Conservation (phyloP, 306 rosid species). For the Medicago ruthenica region DNA sequence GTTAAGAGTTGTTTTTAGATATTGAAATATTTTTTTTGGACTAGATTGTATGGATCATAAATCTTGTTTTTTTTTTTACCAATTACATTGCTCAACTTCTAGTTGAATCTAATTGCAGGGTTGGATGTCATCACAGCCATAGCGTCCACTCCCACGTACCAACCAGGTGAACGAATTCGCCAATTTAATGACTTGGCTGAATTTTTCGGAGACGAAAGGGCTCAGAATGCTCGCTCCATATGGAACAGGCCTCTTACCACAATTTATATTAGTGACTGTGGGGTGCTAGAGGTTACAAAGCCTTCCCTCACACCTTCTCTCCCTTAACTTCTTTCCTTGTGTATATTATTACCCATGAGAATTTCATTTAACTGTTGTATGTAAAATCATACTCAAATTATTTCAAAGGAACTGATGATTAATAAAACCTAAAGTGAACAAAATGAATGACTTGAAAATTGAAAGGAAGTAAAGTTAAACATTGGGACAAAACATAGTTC, state of each 20-base stretch:
- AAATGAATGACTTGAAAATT: conserved; percentile 12
- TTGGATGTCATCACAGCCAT: conserved; percentile 84
- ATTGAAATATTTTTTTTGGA: conserved; percentile 6
- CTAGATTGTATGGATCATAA: not conserved
- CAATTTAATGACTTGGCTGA: conserved; percentile 87
- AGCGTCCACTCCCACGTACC: conserved; percentile 82
- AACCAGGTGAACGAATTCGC: conserved; percentile 77
- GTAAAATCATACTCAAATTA: conserved; percentile 44
- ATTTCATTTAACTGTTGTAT: conserved; percentile 41
- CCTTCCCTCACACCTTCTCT: conserved; percentile 84
- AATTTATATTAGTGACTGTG: conserved; percentile 85
- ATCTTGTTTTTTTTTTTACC: not conserved
- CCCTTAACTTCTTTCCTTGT: conserved; percentile 56
- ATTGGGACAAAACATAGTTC: not conserved
- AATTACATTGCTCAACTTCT: conserved; percentile 35
- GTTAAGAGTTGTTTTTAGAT: conserved; percentile 3
- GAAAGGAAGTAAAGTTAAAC: conserved; percentile 1
- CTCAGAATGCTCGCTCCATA: conserved; percentile 79
- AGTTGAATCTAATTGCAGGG: conserved; percentile 57
- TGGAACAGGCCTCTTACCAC: conserved; percentile 88
- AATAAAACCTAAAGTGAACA: conserved; percentile 10
- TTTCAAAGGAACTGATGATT: conserved; percentile 28
- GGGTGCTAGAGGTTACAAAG: conserved; percentile 83
- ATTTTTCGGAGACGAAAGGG: conserved; percentile 88
- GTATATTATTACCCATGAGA: conserved; percentile 27